These are phyloP conservation scores for Mycena crocata DNA, from an alignment of 768 basidiomycete species.

Conservation along the genomic window DNA sequence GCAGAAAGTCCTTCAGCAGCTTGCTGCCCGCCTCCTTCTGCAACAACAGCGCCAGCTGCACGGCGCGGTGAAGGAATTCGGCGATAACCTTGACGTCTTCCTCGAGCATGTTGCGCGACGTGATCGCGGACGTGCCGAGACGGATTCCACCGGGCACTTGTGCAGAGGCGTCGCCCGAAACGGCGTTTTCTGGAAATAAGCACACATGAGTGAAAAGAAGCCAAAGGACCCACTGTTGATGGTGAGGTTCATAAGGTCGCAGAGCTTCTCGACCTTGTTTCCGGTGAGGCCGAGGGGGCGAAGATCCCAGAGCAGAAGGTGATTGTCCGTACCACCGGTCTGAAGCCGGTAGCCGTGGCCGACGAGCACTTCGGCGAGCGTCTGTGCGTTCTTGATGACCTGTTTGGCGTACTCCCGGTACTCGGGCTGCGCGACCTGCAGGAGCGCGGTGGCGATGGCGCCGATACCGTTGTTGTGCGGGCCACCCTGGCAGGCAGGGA, in stretches of 20 bases:
- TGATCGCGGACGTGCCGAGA: slow-evolving; percentile 93
- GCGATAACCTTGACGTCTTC: slow-evolving; percentile 89
- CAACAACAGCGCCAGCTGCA: slow-evolving; percentile 88
- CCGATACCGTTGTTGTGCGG: slow-evolving; percentile 99
- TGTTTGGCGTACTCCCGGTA: slow-evolving; percentile 95
- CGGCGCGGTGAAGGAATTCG: slow-evolving; percentile 91
- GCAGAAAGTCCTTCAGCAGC: slow-evolving; percentile 95
- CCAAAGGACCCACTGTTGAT: slow-evolving; percentile 83
- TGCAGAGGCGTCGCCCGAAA: slow-evolving; percentile 95
- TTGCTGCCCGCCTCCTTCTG: slow-evolving; percentile 97
- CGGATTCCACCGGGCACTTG: slow-evolving; percentile 98
- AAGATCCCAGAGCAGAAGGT: slow-evolving; percentile 97
- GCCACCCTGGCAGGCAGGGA: slow-evolving; percentile 99
- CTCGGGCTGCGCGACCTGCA: slow-evolving; percentile 89
- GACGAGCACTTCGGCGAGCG: slow-evolving; percentile 79
- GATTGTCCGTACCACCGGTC: slow-evolving; percentile 97
- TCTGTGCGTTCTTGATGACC: slow-evolving; percentile 88
- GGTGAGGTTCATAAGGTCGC: slow-evolving; percentile 95
- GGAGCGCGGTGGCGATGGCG: slow-evolving; percentile 91
- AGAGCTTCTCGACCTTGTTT: slow-evolving; percentile 98
- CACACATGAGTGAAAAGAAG: not conserved
- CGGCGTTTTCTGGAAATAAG: slow-evolving; percentile 99
- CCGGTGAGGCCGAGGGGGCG: slow-evolving; percentile 96
- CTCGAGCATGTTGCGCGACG: slow-evolving; percentile 94
- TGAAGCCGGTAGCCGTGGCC: slow-evolving; percentile 94